Percentiles rank a stretch among this genome's conserved stretches.
These are phyloP conservation scores for Larix kaempferi DNA, from an alignment of 75 land plant genomes.

Conservation along the genomic window DNA sequence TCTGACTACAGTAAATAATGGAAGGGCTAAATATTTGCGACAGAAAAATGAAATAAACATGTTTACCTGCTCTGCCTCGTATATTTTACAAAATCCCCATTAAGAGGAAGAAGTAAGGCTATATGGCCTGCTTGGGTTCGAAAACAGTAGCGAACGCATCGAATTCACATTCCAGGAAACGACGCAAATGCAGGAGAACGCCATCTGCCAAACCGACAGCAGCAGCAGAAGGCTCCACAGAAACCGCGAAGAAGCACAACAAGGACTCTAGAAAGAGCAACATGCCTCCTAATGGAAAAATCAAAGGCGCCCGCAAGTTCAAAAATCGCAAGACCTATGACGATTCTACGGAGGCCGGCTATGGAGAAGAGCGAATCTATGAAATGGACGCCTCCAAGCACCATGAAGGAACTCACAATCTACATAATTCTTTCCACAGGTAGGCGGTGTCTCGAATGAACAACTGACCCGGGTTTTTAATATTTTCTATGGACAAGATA, in stretches of 20 bases:
- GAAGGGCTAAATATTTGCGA: no score
- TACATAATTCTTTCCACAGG: background rate
- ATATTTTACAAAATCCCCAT: no score
- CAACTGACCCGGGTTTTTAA: no score
- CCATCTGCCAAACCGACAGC: background rate
- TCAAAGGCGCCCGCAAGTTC: background rate
- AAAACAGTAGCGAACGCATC: background rate
- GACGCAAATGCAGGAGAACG: background rate
- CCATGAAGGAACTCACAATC: background rate
- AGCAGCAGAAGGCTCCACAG: background rate
- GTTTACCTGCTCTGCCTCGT: no score
- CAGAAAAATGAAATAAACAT: no score
- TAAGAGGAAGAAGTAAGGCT: no score
- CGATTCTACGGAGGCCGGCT: background rate
- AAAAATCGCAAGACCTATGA: background rate
- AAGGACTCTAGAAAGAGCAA: background rate
- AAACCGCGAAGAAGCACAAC: background rate
- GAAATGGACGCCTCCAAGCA: background rate
- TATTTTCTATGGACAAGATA: no score
- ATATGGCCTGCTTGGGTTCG: constrained; percentile 4
- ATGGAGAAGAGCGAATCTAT: background rate
- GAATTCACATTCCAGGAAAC: background rate
- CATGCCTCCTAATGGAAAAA: background rate
- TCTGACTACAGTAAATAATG: no score
- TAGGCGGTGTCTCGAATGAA: background rate